phyloP scores from a whole-genome alignment of 2,329 filamentous ascomycete genomes.

The Fusarium guadeloupense region DNA sequence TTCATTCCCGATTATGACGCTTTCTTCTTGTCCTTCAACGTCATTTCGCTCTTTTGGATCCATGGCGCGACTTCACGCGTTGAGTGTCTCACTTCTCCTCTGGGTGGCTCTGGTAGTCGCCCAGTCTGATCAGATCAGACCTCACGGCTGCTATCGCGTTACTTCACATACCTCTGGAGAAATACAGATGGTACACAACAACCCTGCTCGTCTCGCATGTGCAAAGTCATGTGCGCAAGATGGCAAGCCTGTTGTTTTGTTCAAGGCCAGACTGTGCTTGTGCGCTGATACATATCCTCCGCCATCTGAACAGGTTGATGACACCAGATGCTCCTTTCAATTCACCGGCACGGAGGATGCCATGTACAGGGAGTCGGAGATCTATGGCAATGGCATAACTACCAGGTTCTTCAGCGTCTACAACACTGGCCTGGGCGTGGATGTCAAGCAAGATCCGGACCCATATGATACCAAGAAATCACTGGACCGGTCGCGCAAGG shows the following conservation, averaged over 20 bases:
- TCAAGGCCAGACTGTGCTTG: not conserved
- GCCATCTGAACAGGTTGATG: too few species aligned
- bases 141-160: not conserved
- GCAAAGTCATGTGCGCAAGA: not conserved
- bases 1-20: conserved; percentile 3
- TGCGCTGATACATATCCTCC: not conserved
- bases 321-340: not conserved
- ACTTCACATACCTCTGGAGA: not conserved
- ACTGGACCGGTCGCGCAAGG: too few species aligned
- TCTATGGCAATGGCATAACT: not conserved
- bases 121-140: not conserved
- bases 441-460: not conserved
- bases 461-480: too few species aligned
- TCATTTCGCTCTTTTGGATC: not conserved
- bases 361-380: too few species aligned
- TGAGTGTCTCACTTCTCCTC: not conserved
- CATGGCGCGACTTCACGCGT: conserved; percentile 11
- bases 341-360: not conserved
- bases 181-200: not conserved
- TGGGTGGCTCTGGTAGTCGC: conserved; percentile 15
- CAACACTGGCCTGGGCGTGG: not conserved
- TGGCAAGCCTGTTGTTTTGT: not conserved
- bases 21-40: not conserved
- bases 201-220: not conserved
- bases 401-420: not conserved